Evolutionary conservation across 257 asterid genomes (phyloP).

Genomic region (Dorcoceras hygrometricum): DNA sequence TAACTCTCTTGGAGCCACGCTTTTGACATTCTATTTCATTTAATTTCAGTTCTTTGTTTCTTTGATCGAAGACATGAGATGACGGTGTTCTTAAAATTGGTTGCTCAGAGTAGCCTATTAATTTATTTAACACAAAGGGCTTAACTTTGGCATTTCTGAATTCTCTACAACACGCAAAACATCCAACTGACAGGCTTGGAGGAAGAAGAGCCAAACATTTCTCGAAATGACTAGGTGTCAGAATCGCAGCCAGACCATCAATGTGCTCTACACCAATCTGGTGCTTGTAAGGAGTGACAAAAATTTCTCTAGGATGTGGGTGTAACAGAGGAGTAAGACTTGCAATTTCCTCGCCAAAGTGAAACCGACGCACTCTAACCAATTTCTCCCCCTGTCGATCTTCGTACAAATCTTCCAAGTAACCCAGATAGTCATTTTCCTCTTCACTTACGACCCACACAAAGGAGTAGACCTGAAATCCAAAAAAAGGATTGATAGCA

Average conservation of each 20-base stretch:
- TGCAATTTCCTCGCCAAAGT: slow-evolving; percentile 24
- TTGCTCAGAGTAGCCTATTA: slow-evolving; percentile 52
- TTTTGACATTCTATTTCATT: slow-evolving; percentile 16
- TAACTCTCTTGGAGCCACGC: slow-evolving; percentile 18
- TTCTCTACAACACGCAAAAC: slow-evolving; percentile 42
- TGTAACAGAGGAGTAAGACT: slow-evolving; percentile 28
- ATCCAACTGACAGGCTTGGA: slow-evolving; percentile 26
- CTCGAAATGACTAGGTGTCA: slow-evolving; percentile 43
- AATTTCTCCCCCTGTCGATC: slow-evolving; percentile 27
- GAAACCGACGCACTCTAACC: slow-evolving; percentile 34
- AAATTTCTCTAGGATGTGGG: slow-evolving; percentile 38
- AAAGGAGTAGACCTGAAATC: slow-evolving; percentile 45
- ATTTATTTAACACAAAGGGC: slow-evolving; percentile 31
- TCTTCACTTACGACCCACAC: slow-evolving; percentile 36
- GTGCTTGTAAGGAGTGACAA: slow-evolving; percentile 32
- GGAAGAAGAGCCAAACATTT: slow-evolving; percentile 24
- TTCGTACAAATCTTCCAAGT: slow-evolving; percentile 46
- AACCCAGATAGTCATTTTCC: slow-evolving; percentile 32
- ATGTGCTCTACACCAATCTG: slow-evolving; percentile 33
- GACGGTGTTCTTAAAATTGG: slow-evolving; percentile 29
- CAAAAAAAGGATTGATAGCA: slow-evolving; percentile 16
- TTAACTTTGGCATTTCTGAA: slow-evolving; percentile 29
- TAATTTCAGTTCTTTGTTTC: neutral
- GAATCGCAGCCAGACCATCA: slow-evolving; percentile 29
- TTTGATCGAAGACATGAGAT: slow-evolving; percentile 20